Percentiles rank a stretch among this genome's conserved stretches.
phyloP scores from a whole-genome alignment of 768 basidiomycete species.

The Tylopilus sp. region DNA sequence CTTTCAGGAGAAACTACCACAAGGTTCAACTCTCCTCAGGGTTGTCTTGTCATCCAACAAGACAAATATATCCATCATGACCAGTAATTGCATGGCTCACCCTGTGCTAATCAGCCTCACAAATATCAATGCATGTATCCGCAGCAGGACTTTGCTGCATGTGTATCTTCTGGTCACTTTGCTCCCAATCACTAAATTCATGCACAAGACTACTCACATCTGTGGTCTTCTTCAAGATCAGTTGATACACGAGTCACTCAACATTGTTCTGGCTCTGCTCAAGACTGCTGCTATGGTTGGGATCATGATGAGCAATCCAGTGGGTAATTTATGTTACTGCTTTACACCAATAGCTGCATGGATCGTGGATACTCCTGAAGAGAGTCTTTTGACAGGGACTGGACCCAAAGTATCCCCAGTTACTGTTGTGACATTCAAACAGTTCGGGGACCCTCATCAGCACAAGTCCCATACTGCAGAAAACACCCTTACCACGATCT shows the following conservation, averaged over 20 bases:
- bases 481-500: neutral
- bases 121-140: constrained; percentile 7
- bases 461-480: neutral
- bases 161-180: neutral
- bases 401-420: neutral
- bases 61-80: neutral
- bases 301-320: neutral
- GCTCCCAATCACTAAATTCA: constrained; percentile 6
- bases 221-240: neutral
- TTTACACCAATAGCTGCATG: neutral
- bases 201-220: neutral
- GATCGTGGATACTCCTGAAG: neutral
- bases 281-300: neutral
- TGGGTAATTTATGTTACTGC: neutral
- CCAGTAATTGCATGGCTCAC: neutral
- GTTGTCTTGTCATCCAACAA: neutral
- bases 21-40: neutral
- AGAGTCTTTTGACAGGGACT: neutral
- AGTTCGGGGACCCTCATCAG: neutral
- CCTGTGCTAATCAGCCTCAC: constrained; percentile 10
- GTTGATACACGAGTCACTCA: neutral
- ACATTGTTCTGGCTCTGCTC: neutral
- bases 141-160: constrained; percentile 13
- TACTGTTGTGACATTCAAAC: neutral
- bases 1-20: neutral